A percentile compares a stretch with the other conserved stretches of the same genome.
Evolutionary conservation across 116 monocot species (phyloP).

Genomic region (Phalaenopsis hybrid): DNA sequence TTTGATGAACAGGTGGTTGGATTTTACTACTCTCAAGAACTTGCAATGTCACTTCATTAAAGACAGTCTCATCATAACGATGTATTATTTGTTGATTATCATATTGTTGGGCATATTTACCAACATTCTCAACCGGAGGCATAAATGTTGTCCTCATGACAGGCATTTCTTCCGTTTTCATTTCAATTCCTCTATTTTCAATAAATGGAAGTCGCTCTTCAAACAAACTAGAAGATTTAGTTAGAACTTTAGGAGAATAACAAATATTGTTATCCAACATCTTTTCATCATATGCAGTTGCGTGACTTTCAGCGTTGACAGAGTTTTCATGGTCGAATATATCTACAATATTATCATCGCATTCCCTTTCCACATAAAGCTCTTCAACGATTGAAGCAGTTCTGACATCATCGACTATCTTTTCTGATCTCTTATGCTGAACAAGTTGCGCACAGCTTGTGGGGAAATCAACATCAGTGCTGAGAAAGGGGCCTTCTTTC

Average conservation of each 20-base stretch:
- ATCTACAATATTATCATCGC: not conserved
- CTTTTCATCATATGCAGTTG: conserved; percentile 14
- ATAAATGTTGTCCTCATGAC: not conserved
- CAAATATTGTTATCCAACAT: conserved; percentile 18
- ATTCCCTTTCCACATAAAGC: conserved; percentile 11
- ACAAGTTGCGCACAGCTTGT: conserved; percentile 63
- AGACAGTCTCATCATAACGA: not conserved
- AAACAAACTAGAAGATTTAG: conserved; percentile 3
- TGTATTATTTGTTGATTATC: conserved; percentile 8
- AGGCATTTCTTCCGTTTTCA: conserved; percentile 15
- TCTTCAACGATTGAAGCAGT: conserved; percentile 15
- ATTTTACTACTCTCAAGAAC: not conserved
- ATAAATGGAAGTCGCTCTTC: conserved; percentile 8
- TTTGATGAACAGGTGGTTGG: conserved; percentile 17
- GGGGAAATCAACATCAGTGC: conserved; percentile 56
- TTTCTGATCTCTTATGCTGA: conserved; percentile 47
- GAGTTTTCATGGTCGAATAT: conserved; percentile 5
- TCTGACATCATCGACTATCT: conserved; percentile 59
- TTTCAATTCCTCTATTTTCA: conserved; percentile 6
- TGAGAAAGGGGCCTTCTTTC: conserved; percentile 82
- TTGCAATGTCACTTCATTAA: conserved; percentile 3
- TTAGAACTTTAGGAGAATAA: not conserved
- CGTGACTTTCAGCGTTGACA: conserved; percentile 8
- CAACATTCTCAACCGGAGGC: conserved; percentile 11
- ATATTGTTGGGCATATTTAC: conserved; percentile 5